phyloP scores from a whole-genome alignment of 371 early-diverging fungal species.

The Choanephora cucurbitarum region DNA sequence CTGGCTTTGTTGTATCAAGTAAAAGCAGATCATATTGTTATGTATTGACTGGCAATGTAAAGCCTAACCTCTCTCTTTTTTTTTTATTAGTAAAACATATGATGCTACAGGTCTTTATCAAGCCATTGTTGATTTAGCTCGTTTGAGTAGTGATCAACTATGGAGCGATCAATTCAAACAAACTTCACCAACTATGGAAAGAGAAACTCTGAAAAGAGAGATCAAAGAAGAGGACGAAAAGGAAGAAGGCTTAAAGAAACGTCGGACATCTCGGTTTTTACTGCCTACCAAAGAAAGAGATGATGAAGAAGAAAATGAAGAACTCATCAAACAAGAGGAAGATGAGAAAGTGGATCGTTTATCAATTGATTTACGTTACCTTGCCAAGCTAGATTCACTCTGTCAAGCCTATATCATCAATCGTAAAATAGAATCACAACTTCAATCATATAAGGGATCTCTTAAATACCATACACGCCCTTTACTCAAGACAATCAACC shows the following conservation, averaged over 20 bases:
- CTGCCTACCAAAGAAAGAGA: no score
- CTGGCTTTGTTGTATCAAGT: constrained; percentile 51
- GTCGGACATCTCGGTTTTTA: no score
- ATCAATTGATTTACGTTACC: constrained; percentile 44
- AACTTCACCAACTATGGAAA: no score
- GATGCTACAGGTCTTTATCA: constrained; percentile 43
- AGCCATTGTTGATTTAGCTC: constrained; percentile 37
- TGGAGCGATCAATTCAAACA: constrained; percentile 39
- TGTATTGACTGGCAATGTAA: no score
- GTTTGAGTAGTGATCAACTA: constrained; percentile 39
- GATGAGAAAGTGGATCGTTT: constrained; percentile 19
- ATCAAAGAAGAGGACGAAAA: neutral
- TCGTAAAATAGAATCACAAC: constrained; percentile 44
- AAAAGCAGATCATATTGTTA: no score
- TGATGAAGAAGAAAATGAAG: neutral
- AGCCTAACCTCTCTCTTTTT: no score
- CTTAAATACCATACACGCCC: constrained; percentile 36
- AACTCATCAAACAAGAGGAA: neutral
- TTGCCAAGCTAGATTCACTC: constrained; percentile 51
- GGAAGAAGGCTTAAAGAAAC: no score
- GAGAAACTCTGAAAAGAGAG: no score
- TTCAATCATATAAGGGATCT: constrained; percentile 30
- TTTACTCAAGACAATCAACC: constrained; percentile 37
- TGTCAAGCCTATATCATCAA: constrained; percentile 53
- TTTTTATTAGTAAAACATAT: constrained; percentile 38